These are phyloP conservation scores for Colletotrichum camelliae DNA, from an alignment of 2,329 filamentous ascomycete species.

Conservation along the genomic window DNA sequence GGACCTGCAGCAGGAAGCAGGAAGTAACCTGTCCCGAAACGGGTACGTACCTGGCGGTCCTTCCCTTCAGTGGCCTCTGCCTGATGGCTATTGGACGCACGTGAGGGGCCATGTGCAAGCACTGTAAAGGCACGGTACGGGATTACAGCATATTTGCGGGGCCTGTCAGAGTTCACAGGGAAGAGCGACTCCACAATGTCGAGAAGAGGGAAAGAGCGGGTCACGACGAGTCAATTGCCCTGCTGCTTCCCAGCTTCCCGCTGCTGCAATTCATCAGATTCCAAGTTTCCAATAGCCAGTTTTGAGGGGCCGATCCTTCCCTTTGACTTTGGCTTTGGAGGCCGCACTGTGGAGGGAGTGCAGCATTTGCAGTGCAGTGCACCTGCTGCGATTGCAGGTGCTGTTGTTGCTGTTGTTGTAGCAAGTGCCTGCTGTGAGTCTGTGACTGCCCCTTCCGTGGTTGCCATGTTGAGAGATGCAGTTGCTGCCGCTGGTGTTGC, in stretches of 20 bases:
- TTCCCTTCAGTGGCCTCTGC: not conserved
- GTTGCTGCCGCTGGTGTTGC: not conserved
- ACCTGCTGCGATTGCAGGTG: not conserved
- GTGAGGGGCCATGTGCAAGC: not conserved
- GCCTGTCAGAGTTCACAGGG: not conserved
- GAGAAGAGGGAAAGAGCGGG: conserved; percentile 9
- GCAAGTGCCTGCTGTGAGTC: not conserved
- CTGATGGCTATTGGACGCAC: not conserved
- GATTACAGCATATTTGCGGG: conserved; percentile 2
- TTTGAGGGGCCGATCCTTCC: not conserved
- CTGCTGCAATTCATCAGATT: not conserved
- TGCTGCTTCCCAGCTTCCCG: not conserved
- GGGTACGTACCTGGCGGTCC: not conserved
- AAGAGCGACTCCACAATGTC: not conserved
- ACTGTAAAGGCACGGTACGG: not conserved
- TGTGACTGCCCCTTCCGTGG: not conserved
- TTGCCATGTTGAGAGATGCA: not conserved
- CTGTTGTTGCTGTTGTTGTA: not conserved
- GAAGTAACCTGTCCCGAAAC: not conserved
- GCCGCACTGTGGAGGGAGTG: not conserved
- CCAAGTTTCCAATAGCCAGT: not conserved
- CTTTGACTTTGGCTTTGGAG: not conserved
- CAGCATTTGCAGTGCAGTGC: not conserved
- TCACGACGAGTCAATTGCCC: conserved; percentile 8
- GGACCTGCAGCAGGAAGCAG: not conserved